Conservation (phyloP, 768 basidiomycete species). For the Pleurotus cornucopiae region DNA sequence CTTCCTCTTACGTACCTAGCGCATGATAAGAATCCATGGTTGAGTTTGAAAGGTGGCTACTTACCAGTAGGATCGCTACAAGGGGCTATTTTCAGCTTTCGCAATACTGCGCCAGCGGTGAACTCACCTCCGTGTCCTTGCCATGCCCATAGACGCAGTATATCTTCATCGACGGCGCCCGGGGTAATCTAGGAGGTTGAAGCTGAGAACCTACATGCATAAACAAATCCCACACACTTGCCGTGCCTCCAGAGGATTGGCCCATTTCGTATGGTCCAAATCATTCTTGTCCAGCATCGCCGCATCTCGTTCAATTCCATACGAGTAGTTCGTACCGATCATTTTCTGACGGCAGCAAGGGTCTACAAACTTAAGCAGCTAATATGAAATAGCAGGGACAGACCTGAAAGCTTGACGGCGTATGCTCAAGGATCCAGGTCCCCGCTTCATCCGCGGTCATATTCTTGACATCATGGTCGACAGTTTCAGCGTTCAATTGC, state of each 20-base stretch:
- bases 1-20: constrained; percentile 68
- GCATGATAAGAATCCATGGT: too few species aligned
- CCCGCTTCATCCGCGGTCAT: constrained; percentile 77
- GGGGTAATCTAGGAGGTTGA: constrained; percentile 57
- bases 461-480: constrained; percentile 35
- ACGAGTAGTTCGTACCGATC: constrained; percentile 82
- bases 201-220: not conserved
- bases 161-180: constrained; percentile 89
- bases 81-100: not conserved
- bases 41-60: constrained; percentile 8
- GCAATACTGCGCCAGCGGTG: constrained; percentile 2
- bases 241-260: constrained; percentile 85
- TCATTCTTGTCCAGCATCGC: constrained; percentile 60
- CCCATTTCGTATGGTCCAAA: constrained; percentile 80
- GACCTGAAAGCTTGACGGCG: constrained; percentile 79
- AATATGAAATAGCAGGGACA: constrained; percentile 9
- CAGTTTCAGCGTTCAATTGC: constrained; percentile 17
- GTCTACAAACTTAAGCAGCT: not conserved
- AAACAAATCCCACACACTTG: constrained; percentile 20
- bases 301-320: constrained; percentile 80
- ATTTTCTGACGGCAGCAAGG: constrained; percentile 52
- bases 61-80: constrained; percentile 81
- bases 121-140: constrained; percentile 84
- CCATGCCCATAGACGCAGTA: constrained; percentile 94
- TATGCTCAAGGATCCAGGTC: constrained; percentile 78